Conservation (phyloP, 768 basidiomycete species). For the Tulasnella sp. region DNA sequence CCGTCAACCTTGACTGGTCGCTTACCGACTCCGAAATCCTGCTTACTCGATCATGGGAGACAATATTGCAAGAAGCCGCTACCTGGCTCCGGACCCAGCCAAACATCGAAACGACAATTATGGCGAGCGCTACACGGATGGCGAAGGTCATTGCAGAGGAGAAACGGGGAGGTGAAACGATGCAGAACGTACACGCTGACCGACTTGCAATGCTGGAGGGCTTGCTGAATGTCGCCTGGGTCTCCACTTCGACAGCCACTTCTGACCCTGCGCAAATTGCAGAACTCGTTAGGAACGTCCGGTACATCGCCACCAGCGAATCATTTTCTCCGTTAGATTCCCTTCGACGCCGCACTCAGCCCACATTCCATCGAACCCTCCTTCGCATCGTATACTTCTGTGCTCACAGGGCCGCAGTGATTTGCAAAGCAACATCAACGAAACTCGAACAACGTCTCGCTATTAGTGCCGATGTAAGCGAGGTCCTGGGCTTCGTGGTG, state of each 20-base stretch:
- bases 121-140: conserved; percentile 57
- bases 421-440: conserved; percentile 36
- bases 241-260: conserved; percentile 42
- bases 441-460: conserved; percentile 59
- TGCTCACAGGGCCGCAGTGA: conserved; percentile 54
- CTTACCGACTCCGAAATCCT: conserved; percentile 72
- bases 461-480: conserved; percentile 58
- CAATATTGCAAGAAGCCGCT: conserved; percentile 58
- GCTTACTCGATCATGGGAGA: conserved; percentile 74
- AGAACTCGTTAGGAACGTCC: conserved; percentile 56
- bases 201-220: conserved; percentile 69
- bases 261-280: conserved; percentile 55
- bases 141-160: conserved; percentile 66
- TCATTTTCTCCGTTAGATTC: conserved; percentile 70
- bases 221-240: conserved; percentile 77
- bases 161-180: conserved; percentile 73
- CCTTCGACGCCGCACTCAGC: conserved; percentile 57
- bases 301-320: conserved; percentile 64
- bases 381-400: conserved; percentile 80
- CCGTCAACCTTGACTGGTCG: conserved; percentile 85
- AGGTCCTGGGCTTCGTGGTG: conserved; percentile 59
- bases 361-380: conserved; percentile 73
- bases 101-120: conserved; percentile 51
- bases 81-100: conserved; percentile 61
- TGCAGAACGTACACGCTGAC: conserved; percentile 73